Conservation (phyloP, 1,139 yeast genomes). For the Kluyveromyces marxianus region DNA sequence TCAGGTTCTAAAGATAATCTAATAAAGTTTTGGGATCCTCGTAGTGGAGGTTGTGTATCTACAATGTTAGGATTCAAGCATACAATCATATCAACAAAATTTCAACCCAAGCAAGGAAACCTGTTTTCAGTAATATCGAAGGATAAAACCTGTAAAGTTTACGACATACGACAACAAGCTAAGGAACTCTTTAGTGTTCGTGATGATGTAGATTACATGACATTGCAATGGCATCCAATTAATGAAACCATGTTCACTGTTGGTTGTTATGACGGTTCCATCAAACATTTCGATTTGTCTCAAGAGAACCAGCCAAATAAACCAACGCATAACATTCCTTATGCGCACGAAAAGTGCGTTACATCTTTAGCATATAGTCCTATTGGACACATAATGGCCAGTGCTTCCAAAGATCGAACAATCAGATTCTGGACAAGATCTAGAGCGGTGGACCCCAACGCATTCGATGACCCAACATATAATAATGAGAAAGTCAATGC, state of each 20-base stretch:
- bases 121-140: constrained; percentile 80
- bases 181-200: constrained; percentile 64
- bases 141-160: constrained; percentile 80
- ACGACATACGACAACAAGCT: constrained; percentile 74
- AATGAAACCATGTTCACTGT: constrained; percentile 75
- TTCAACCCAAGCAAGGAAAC: constrained; percentile 51
- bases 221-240: constrained; percentile 88
- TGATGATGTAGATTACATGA: constrained; percentile 79
- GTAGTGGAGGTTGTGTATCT: constrained; percentile 61
- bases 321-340: constrained; percentile 60
- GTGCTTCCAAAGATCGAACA: constrained; percentile 90
- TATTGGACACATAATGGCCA: constrained; percentile 79
- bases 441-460: constrained; percentile 80
- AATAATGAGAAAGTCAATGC: constrained; percentile 65
- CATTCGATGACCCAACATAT: constrained; percentile 75
- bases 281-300: constrained; percentile 68
- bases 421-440: constrained; percentile 95
- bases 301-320: constrained; percentile 22
- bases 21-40: constrained; percentile 93
- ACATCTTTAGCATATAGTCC: constrained; percentile 91
- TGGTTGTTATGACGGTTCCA: constrained; percentile 85
- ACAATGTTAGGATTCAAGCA: constrained; percentile 91
- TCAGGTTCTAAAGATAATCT: constrained; percentile 91
- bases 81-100: constrained; percentile 76
- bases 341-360: constrained; percentile 90